Percentiles rank a stretch among this genome's conserved stretches.
Evolutionary conservation across 768 basidiomycete genomes (phyloP).

Genomic region (Phanerodontia chrysosporium): DNA sequence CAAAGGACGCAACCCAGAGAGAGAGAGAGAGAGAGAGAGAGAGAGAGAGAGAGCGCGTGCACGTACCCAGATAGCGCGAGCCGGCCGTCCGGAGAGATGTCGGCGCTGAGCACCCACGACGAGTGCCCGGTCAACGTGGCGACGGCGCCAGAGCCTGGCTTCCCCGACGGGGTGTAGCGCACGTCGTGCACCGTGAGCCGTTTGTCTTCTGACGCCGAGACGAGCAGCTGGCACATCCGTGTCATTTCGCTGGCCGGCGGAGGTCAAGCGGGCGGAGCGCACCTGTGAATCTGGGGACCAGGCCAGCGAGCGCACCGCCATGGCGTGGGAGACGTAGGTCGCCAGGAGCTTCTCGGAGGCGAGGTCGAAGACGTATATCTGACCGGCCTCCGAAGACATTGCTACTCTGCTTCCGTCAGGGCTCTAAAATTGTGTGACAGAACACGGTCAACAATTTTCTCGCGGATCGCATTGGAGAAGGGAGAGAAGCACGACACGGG

Average conservation of each 20-base stretch:
- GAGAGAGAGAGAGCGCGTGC: not conserved
- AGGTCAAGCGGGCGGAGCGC: conserved; percentile 18
- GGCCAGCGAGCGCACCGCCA: conserved; percentile 80
- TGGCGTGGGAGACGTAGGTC: conserved; percentile 85
- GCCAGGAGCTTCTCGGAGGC: conserved; percentile 59
- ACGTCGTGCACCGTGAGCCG: conserved; percentile 89
- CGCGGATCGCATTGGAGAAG: not conserved
- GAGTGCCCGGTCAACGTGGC: conserved; percentile 85
- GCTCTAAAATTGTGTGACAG: conserved; percentile 53
- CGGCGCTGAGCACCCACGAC: conserved; percentile 85
- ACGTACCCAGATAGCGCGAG: conserved; percentile 78
- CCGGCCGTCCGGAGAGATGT: conserved; percentile 77
- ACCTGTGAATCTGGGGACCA: conserved; percentile 92
- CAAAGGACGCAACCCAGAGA: too few species aligned
- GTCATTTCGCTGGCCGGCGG: too few species aligned
- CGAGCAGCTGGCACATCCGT: conserved; percentile 52
- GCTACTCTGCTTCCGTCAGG: conserved; percentile 84
- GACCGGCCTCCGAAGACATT: conserved; percentile 81
- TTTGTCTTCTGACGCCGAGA: conserved; percentile 92
- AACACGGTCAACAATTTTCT: not conserved
- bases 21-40: too few species aligned
- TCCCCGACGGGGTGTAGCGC: conserved; percentile 56
- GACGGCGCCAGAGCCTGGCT: conserved; percentile 68
- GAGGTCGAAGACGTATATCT: conserved; percentile 82
- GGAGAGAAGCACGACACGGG: not conserved